Conservation (phyloP, 2,329 filamentous ascomycete species). For the Penicillium brasilianum region DNA sequence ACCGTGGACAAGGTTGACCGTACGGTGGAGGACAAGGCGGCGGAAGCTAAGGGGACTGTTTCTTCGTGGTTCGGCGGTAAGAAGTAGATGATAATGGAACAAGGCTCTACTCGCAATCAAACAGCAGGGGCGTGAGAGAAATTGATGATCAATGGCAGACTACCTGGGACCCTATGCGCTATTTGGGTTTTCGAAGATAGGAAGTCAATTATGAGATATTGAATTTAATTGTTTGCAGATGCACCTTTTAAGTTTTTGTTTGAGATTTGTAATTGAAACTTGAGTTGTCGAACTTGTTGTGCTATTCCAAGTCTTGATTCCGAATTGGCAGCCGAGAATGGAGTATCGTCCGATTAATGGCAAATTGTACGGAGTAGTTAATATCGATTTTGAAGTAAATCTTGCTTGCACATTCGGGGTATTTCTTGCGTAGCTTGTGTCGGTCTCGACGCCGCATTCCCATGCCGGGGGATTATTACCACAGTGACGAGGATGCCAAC, state of each 20-base stretch:
- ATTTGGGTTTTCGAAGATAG: not conserved
- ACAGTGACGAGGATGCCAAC: constrained; percentile 24
- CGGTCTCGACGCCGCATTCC: constrained; percentile 24
- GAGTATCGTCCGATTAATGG: too few species aligned
- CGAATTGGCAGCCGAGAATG: too few species aligned
- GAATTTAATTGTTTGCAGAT: not conserved
- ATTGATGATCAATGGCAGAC: not conserved
- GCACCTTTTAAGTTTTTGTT: not conserved
- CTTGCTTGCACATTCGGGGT: not conserved
- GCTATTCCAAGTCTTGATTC: too few species aligned
- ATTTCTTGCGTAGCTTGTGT: not conserved
- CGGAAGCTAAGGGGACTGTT: constrained; percentile 82
- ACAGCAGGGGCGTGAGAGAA: too few species aligned
- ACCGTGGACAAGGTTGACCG: constrained; percentile 78
- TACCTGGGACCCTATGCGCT: too few species aligned
- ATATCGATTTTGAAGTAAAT: not conserved
- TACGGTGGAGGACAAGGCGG: constrained; percentile 76
- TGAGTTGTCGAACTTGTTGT: too few species aligned
- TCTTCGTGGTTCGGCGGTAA: constrained; percentile 81
- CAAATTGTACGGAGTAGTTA: too few species aligned
- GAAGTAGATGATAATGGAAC: constrained; percentile 29
- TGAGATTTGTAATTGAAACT: not conserved
- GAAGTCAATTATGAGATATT: constrained; percentile 1
- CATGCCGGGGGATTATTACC: constrained; percentile 31
- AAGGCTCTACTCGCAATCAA: not conserved